Base-by-base conservation (phyloP, 805 yeast genomes). In the Candida morakotiae region DNA sequence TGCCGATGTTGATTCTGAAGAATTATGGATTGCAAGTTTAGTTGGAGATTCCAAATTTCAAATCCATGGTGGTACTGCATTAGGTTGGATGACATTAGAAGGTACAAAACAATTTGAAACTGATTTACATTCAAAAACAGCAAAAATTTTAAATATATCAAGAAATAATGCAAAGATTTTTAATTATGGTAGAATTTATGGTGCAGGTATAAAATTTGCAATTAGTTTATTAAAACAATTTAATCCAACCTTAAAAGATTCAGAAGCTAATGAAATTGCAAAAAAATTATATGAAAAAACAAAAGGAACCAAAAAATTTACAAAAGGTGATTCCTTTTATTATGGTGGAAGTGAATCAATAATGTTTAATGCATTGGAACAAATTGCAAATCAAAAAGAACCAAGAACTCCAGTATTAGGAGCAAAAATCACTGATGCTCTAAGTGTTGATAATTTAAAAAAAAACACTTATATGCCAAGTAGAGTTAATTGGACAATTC, bases 11-110 rank as follows among this genome's bases (percentile, higher is more conserved):
- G 99, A 93, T 59, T 87, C 96, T 26, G 98, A 93, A 55, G 99
- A 93, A 55, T 69, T 93, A 29, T 93, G 99, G 99, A 93, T 93
- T 47, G 98, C 98, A 0, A 84, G 96, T 14, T 64, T 94, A 17
- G 81, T 91, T 22, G 97, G 98, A 3, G 99, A 93, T 56, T 81
- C 98, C 0, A 77, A 82, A 36, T 87, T 91, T 60, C 77, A 82
- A 23, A 65, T 85, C 17, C 99, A 93, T 58, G 99, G 98, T 5
- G 94, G 94, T 10, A 87, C 98, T 0, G 95, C 98, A 0, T 74
- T 94, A 38, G 97, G 98, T 0, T 94, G 98, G 98, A 94, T 93
- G 99, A 89, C 97, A 2, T 69, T 93, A 39, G 99, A 93, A 65
- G 99, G 99, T 14, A 80, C 91, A 3, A 93, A 93, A 61, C 70